phyloP scores from a whole-genome alignment of 1,284 basidiomycete genomes.

The Xerocomus alliaceus region DNA sequence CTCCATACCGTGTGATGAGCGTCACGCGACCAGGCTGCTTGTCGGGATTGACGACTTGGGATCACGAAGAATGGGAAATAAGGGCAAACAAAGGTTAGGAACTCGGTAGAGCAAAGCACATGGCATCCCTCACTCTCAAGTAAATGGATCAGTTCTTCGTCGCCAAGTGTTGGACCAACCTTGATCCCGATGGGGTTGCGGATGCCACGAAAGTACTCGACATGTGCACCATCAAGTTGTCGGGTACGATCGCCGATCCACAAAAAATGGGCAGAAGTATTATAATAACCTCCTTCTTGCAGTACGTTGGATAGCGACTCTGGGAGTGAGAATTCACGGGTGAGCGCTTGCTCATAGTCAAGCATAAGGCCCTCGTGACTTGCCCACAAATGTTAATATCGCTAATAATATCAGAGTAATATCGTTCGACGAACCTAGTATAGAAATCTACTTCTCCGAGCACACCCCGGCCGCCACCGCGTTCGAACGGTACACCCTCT shows the following conservation, averaged over 20 bases:
- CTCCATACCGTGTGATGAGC: constrained; percentile 93
- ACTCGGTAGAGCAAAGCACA: background rate
- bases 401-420: background rate
- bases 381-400: constrained; percentile 7
- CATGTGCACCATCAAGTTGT: constrained; percentile 90
- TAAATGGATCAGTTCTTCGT: constrained; percentile 81
- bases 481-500: constrained; percentile 64
- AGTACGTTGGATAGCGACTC: constrained; percentile 1
- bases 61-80: background rate
- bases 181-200: constrained; percentile 97
- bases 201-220: constrained; percentile 95
- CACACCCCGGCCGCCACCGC: constrained; percentile 72
- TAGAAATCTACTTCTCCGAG: constrained; percentile 94
- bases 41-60: constrained; percentile 83
- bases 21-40: constrained; percentile 86
- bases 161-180: constrained; percentile 87
- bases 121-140: constrained; percentile 71
- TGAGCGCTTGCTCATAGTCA: constrained; percentile 92
- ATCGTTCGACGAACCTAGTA: constrained; percentile 66
- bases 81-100: background rate
- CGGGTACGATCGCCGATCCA: constrained; percentile 99
- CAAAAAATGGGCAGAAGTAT: constrained; percentile 90
- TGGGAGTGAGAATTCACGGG: constrained; percentile 60
- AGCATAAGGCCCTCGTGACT: constrained; percentile 96
- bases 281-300: constrained; percentile 65